phyloP scores from a whole-genome alignment of 768 basidiomycete species.

The Mycena chlorophos region DNA sequence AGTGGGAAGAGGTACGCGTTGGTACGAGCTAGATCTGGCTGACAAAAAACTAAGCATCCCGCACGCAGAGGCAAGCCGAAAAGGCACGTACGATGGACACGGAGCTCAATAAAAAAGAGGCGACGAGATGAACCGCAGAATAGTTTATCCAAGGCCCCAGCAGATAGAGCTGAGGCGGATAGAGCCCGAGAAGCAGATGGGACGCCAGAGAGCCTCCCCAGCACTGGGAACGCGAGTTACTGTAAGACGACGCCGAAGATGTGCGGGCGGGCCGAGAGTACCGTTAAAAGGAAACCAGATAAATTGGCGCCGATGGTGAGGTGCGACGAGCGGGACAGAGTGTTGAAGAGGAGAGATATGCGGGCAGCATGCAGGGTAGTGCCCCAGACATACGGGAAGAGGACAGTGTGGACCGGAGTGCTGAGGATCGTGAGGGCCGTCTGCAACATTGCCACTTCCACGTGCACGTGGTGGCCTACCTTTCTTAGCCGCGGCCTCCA shows the following conservation, averaged over 20 bases:
- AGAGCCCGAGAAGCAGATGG: conserved; percentile 44
- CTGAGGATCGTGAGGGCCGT: conserved; percentile 9
- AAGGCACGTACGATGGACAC: conserved; percentile 38
- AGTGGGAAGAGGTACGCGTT: conserved; percentile 51
- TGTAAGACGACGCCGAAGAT: not conserved
- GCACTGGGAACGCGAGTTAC: conserved; percentile 9
- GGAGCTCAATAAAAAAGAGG: conserved; percentile 42
- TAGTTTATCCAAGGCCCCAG: conserved; percentile 50
- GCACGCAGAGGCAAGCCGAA: not conserved
- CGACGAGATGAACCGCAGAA: conserved; percentile 42
- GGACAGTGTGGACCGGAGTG: conserved; percentile 11
- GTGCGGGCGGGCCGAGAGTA: too few species aligned
- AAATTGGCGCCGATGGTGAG: conserved; percentile 18
- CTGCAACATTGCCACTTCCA: not conserved
- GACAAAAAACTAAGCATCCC: not conserved
- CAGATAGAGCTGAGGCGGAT: conserved; percentile 49
- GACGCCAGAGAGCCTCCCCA: conserved; percentile 52
- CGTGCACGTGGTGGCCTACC: too few species aligned
- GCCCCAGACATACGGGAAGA: conserved; percentile 20
- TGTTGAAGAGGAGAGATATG: conserved; percentile 16
- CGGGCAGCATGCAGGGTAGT: conserved; percentile 16
- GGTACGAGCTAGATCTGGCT: conserved; percentile 31
- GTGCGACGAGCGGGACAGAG: not conserved
- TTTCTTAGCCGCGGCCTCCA: too few species aligned
- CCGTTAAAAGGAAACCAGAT: conserved; percentile 20